Conservation (phyloP, 352 stramenopile genomes). For the Saprolegnia diclina region DNA sequence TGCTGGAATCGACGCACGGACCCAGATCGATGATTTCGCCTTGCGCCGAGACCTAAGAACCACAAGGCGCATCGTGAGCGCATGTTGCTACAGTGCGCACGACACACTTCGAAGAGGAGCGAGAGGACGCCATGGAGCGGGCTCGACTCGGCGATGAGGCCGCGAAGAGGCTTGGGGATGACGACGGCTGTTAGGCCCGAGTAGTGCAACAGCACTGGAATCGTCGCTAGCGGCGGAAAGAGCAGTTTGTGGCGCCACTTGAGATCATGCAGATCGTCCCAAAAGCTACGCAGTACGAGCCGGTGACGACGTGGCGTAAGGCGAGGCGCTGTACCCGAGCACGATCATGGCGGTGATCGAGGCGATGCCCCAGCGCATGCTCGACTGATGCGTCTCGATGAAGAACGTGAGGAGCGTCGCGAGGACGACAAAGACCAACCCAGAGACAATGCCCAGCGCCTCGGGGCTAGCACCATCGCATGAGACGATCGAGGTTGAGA, state of each 20-base stretch:
- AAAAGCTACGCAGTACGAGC: constrained; percentile 36
- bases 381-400: constrained; percentile 53
- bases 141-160: constrained; percentile 62
- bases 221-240: constrained; percentile 92
- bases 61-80: background rate
- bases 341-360: constrained; percentile 90
- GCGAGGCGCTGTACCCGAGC: constrained; percentile 50
- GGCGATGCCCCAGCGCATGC: constrained; percentile 76
- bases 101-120: constrained; percentile 36
- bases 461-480: constrained; percentile 60
- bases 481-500: background rate
- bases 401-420: constrained; percentile 66
- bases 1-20: background rate
- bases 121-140: constrained; percentile 52
- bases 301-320: background rate
- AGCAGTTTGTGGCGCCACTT: constrained; percentile 95
- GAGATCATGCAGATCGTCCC: constrained; percentile 96
- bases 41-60: constrained; percentile 37
- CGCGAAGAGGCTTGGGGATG: constrained; percentile 82
- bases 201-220: constrained; percentile 97
- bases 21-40: constrained; percentile 89
- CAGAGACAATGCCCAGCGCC: constrained; percentile 81
- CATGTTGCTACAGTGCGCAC: constrained; percentile 1
- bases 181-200: constrained; percentile 92
- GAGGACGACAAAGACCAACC: constrained; percentile 74